Base-by-base conservation (phyloP, 2,329 filamentous ascomycete species). In the Ramichloridium luteum region DNA sequence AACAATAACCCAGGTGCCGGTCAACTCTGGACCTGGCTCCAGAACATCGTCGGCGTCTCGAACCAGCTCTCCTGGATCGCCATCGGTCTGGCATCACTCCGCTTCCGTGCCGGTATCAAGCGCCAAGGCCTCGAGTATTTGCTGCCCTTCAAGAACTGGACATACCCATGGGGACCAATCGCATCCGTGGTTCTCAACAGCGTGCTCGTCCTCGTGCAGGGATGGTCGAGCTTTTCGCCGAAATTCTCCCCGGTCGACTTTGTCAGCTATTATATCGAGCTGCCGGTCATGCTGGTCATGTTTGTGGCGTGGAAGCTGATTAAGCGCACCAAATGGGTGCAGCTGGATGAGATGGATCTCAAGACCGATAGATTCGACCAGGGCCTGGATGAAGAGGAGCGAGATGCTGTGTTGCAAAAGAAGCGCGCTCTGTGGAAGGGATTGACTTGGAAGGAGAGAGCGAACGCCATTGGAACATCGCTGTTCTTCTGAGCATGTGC, bases 1-100 rank as follows among this genome's bases (percentile, higher is more conserved):
- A 23, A 23, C n/a, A 23, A 23, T 23, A 8, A 8, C 20, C 8
- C n/a, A 23, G 20, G 73, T 0, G 73, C 74, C 0, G 74, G 74
- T 1, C 64, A 77, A 41, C 54, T 78, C 4, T 78, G 74, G 74
- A 67, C 63, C 1, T 78, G 74, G 74, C 54, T 78, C 12, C 74
- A 78, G 47, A 77, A 77, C 36, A 67, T 79, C 27, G 72, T 79
- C 34, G 74, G 74, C 8, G 74, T 79, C 0, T 77, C 73, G 0
- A 78, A 77, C 49, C 74, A 78, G 53, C 56, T 79, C 4, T 71
- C 70, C 30, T 79, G 75, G 74, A 67, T 72, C 42, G 64, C 70
- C 34, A 80, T 79, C 36, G 68, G 72, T 5, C 60, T 78, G 32
- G 68, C 74, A 1, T 77, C 72, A 0, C 55, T 79, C n/a, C 71